These are phyloP conservation scores for Tieghemostelium lacteum DNA, from an alignment of 78 protist genomes.

Conservation along the genomic window DNA sequence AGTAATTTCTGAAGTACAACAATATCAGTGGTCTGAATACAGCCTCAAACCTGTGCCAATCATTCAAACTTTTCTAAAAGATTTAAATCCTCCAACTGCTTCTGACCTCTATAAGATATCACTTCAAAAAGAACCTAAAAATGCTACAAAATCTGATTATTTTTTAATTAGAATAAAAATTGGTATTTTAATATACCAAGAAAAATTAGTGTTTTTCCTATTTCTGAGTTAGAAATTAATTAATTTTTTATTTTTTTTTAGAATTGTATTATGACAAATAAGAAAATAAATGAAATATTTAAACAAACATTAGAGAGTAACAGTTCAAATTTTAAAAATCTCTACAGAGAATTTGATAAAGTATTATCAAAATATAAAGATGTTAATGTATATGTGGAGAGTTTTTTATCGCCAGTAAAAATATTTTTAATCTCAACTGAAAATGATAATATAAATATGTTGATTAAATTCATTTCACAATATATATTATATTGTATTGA, in stretches of 20 bases:
- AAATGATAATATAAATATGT: background rate
- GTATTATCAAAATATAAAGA: background rate
- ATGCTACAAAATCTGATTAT: conserved; percentile 43
- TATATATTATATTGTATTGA: background rate
- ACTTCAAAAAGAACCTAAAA: conserved; percentile 55
- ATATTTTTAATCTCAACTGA: conserved; percentile 13
- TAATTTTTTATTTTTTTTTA: no score
- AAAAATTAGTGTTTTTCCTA: no score
- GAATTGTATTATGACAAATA: no score
- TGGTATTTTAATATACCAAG: no score
- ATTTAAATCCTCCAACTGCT: conserved; percentile 6
- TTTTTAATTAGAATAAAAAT: background rate
- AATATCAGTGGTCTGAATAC: conserved; percentile 73
- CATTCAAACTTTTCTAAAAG: conserved; percentile 62
- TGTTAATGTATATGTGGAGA: background rate
- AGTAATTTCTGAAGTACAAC: conserved; percentile 74
- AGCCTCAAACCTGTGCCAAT: conserved; percentile 29
- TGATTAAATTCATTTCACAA: conserved; percentile 33
- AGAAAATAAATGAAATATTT: background rate
- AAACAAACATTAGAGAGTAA: background rate
- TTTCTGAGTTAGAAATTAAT: no score
- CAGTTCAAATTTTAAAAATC: background rate
- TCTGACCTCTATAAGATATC: conserved; percentile 55
- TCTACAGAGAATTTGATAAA: conserved; percentile 22
- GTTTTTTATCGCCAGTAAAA: conserved; percentile 38